These are phyloP conservation scores for Magnaporthales sp. DNA, from an alignment of 2,329 filamentous ascomycete genomes.

Conservation along the genomic window DNA sequence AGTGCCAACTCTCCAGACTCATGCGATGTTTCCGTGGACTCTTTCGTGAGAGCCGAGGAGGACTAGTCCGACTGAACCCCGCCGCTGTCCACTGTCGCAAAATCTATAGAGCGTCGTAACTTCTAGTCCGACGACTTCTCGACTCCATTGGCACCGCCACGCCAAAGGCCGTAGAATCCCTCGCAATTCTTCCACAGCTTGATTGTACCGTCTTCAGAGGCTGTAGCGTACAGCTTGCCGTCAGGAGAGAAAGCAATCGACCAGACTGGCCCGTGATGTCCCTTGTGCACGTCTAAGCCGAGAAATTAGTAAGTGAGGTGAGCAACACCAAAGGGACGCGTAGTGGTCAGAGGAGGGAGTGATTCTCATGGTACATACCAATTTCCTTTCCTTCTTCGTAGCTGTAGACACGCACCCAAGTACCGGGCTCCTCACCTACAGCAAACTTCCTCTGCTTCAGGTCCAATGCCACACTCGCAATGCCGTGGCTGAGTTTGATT, in stretches of 20 bases:
- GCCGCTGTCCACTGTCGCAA: background rate
- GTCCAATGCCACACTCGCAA: constrained; percentile 86
- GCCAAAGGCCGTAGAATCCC: constrained; percentile 56
- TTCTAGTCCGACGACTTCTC: constrained; percentile 29
- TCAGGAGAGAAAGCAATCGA: constrained; percentile 91
- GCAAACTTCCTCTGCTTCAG: constrained; percentile 74
- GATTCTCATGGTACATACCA: constrained; percentile 34
- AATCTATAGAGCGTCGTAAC: constrained; percentile 11
- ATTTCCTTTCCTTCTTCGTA: constrained; percentile 78
- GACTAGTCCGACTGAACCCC: constrained; percentile 4
- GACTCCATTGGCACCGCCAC: constrained; percentile 30
- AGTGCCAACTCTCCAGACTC: background rate
- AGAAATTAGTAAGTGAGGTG: constrained; percentile 1
- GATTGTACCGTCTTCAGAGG: constrained; percentile 94
- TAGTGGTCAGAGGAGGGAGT: background rate
- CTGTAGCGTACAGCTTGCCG: constrained; percentile 91
- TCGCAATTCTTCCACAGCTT: constrained; percentile 77
- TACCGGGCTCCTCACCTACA: constrained; percentile 84
- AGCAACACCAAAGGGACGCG: background rate
- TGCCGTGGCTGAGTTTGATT: constrained; percentile 70
- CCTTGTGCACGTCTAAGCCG: constrained; percentile 83
- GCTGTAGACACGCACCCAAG: constrained; percentile 92
- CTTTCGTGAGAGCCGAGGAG: background rate
- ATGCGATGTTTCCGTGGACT: background rate
- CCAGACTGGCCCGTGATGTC: constrained; percentile 96